Evolutionary conservation across 2,329 filamentous ascomycete genomes (phyloP).

Genomic region (Aspergillus hortae): DNA sequence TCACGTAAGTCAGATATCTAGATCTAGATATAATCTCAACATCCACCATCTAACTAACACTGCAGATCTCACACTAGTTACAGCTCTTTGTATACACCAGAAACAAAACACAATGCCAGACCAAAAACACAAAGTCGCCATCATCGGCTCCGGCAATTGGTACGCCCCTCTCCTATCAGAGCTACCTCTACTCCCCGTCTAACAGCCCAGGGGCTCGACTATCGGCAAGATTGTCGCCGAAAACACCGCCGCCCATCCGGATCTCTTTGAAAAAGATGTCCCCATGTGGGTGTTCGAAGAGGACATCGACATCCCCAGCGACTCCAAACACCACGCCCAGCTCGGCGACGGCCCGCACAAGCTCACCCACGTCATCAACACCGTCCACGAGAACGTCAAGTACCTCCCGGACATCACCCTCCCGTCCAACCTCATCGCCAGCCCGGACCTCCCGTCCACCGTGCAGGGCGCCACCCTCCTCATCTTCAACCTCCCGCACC

Average conservation of each 20-base stretch:
- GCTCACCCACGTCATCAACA: slow-evolving; percentile 84
- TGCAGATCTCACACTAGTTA: too few species aligned
- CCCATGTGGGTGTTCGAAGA: slow-evolving; percentile 51
- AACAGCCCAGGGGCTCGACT: slow-evolving; percentile 71
- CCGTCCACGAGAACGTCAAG: slow-evolving; percentile 88
- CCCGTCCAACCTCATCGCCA: slow-evolving; percentile 59
- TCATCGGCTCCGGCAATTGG: slow-evolving; percentile 95
- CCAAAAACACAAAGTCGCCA: slow-evolving; percentile 46
- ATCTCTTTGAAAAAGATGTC: slow-evolving; percentile 70
- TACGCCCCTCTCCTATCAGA: slow-evolving; percentile 37
- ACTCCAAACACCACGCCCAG: slow-evolving; percentile 66
- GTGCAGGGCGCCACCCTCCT: slow-evolving; percentile 79
- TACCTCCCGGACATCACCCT: slow-evolving; percentile 82
- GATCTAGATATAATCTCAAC: too few species aligned
- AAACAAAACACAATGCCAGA: neutral
- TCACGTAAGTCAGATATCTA: too few species aligned
- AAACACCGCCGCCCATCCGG: slow-evolving; percentile 70
- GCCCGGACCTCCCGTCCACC: slow-evolving; percentile 52
- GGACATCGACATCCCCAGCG: slow-evolving; percentile 73
- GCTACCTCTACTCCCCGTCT: neutral
- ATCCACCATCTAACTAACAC: too few species aligned
- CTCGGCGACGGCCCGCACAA: slow-evolving; percentile 67
- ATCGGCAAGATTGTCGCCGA: slow-evolving; percentile 94
- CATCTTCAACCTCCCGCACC: slow-evolving; percentile 90
- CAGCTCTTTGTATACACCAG: too few species aligned